Evolutionary conservation across 192 early-diverging fungal species (phyloP).

Genomic region (Mortierella alpina): DNA sequence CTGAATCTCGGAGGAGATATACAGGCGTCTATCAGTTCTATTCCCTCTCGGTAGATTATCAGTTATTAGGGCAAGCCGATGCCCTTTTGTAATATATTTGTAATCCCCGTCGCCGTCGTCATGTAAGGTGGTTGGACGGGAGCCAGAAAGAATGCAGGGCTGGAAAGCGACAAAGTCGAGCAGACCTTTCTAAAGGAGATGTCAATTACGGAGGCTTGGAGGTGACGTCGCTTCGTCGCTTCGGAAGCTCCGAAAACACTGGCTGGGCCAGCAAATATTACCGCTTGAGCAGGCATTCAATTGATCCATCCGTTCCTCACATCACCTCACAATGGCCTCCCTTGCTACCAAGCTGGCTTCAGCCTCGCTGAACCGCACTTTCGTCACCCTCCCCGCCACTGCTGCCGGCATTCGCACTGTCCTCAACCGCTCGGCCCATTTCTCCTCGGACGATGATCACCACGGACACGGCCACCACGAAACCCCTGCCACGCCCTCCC

Average conservation of each 20-base stretch:
- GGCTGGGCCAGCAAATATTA: too few species aligned
- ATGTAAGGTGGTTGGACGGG: too few species aligned
- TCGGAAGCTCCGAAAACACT: conserved; percentile 3
- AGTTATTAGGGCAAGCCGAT: too few species aligned
- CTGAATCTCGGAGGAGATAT: too few species aligned
- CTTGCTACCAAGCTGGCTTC: conserved; percentile 61
- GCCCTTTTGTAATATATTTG: too few species aligned
- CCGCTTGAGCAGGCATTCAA: background rate
- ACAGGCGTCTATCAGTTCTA: too few species aligned
- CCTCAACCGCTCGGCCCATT: conserved; percentile 52
- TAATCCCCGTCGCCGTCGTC: too few species aligned
- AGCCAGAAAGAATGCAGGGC: too few species aligned
- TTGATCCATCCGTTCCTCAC: conserved; percentile 11
- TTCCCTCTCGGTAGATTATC: too few species aligned
- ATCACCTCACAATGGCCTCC: conserved; percentile 57
- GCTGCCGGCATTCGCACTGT: conserved; percentile 56
- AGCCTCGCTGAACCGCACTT: conserved; percentile 64
- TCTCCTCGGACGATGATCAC: conserved; percentile 54
- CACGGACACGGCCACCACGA: conserved; percentile 49
- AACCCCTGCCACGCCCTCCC: conserved; percentile 32
- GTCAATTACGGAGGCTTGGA: background rate
- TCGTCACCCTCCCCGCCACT: conserved; percentile 59
- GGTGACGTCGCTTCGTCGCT: conserved; percentile 10
- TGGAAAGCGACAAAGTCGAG: too few species aligned
- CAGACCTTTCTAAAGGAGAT: background rate